A percentile compares a stretch with the other conserved stretches of the same genome.
Conservation (phyloP, 192 early-diverging fungal genomes). For the Lunasporangiospora selenospora region DNA sequence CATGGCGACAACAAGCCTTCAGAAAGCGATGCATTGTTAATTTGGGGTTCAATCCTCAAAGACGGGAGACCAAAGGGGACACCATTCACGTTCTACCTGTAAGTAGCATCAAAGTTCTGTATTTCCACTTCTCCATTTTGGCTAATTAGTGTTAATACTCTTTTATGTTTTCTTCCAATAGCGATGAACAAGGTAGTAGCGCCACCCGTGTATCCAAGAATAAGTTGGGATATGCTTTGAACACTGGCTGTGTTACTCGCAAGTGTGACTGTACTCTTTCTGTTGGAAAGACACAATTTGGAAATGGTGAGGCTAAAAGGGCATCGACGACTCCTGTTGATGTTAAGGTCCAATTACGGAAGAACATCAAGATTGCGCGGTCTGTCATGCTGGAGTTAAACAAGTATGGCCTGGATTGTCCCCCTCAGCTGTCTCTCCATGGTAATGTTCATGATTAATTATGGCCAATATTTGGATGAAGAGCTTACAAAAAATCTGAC, state of each 20-base stretch:
- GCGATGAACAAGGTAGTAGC: neutral
- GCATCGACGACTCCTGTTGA: neutral
- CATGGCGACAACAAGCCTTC: constrained; percentile 13
- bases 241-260: constrained; percentile 3
- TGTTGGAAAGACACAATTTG: neutral
- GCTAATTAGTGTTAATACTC: neutral
- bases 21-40: constrained; percentile 6
- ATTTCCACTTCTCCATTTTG: neutral
- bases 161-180: constrained; percentile 1
- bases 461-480: neutral
- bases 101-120: neutral
- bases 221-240: constrained; percentile 12
- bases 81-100: constrained; percentile 9
- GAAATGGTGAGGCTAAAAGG: constrained; percentile 3
- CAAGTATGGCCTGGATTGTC: constrained; percentile 10
- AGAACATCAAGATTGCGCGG: constrained; percentile 10
- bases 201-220: constrained; percentile 6
- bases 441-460: neutral
- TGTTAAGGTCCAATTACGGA: constrained; percentile 2
- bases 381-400: constrained; percentile 6
- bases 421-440: neutral
- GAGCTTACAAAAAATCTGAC: constrained; percentile 1
- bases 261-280: constrained; percentile 12
- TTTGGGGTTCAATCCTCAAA: constrained; percentile 10
- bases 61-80: constrained; percentile 6